Conservation (phyloP, 306 rosid species). For the Trifolium pratense region DNA sequence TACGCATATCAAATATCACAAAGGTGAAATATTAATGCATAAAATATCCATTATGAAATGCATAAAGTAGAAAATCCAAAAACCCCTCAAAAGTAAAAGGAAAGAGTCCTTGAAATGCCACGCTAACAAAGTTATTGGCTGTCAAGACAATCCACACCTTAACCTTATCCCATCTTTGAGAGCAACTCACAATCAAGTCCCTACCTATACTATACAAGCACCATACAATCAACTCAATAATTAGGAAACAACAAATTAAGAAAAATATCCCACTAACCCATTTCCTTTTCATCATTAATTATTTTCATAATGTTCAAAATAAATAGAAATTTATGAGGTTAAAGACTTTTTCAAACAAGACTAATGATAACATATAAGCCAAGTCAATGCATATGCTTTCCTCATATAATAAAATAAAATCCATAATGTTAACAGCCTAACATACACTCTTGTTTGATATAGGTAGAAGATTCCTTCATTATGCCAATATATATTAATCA, state of each 20-base stretch:
- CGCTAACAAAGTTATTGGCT: neutral
- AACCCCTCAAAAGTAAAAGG: neutral
- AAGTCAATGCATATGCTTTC: constrained; percentile 32
- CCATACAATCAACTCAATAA: neutral
- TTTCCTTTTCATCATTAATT: constrained; percentile 9
- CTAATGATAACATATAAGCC: neutral
- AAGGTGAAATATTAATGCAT: too few species aligned
- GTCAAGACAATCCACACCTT: neutral
- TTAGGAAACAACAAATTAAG: neutral
- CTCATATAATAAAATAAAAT: neutral
- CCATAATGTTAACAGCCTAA: neutral
- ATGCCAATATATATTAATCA: neutral
- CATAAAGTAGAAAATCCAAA: constrained; percentile 9
- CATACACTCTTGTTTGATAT: neutral
- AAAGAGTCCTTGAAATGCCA: neutral
- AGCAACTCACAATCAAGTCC: constrained; percentile 25
- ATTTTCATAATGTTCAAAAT: neutral
- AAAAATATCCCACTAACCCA: constrained; percentile 6
- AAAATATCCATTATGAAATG: too few species aligned
- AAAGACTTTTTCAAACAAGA: neutral
- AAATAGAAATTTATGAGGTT: neutral
- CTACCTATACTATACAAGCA: constrained; percentile 8
- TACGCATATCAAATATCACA: neutral
- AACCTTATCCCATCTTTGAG: neutral
- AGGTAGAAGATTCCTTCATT: constrained; percentile 18